Evolutionary conservation across 1,139 yeast genomes (phyloP).

Genomic region (Suhomyces taliae): DNA sequence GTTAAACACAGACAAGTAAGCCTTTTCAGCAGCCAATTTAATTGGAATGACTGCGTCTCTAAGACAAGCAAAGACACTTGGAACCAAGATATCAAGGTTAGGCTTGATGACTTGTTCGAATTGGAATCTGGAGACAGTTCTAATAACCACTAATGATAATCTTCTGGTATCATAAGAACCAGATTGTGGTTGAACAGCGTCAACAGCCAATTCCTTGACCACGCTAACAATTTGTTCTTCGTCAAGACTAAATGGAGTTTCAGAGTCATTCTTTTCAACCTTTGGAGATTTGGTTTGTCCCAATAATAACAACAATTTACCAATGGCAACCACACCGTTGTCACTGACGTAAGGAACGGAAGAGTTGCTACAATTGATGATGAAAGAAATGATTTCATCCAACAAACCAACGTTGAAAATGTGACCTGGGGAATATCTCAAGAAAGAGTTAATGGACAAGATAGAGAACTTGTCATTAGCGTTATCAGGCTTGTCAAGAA

Average conservation of each 20-base stretch:
- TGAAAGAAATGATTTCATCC: constrained; percentile 47
- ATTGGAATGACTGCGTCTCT: constrained; percentile 87
- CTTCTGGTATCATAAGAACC: constrained; percentile 80
- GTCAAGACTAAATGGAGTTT: constrained; percentile 34
- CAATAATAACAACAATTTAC: constrained; percentile 66
- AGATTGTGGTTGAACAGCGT: constrained; percentile 54
- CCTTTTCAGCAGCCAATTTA: constrained; percentile 92
- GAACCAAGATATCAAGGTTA: constrained; percentile 58
- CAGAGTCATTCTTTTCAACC: constrained; percentile 11
- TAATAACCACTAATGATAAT: constrained; percentile 68
- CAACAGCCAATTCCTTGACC: constrained; percentile 49
- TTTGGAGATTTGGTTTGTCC: constrained; percentile 45
- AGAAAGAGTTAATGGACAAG: constrained; percentile 74
- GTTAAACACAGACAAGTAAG: constrained; percentile 70
- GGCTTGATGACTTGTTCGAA: constrained; percentile 50
- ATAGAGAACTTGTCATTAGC: constrained; percentile 54
- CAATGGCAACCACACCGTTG: constrained; percentile 79
- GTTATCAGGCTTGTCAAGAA: constrained; percentile 40
- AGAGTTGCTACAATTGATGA: constrained; percentile 49
- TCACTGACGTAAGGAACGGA: constrained; percentile 62
- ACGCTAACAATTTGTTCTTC: constrained; percentile 36
- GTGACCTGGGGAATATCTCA: constrained; percentile 70
- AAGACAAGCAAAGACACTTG: constrained; percentile 77
- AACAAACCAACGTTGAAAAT: constrained; percentile 53
- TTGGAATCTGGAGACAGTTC: constrained; percentile 71